Conservation (phyloP, 2,329 filamentous ascomycete genomes). For the Fusarium coffeatum region DNA sequence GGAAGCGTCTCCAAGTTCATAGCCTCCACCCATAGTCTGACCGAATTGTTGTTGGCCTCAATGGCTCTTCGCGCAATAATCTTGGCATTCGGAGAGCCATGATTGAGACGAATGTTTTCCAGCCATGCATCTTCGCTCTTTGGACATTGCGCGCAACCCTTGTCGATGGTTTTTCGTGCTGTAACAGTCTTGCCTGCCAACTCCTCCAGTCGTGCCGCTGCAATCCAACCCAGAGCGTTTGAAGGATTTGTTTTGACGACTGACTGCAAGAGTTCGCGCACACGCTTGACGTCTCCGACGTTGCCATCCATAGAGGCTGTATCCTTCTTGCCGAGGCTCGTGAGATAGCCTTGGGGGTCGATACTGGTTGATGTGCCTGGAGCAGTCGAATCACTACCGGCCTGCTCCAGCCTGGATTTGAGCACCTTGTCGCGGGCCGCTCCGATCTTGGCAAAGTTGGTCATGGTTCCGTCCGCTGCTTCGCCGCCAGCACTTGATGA, state of each 20-base stretch:
- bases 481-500: constrained; percentile 51
- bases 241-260: constrained; percentile 97
- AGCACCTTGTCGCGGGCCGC: constrained; percentile 96
- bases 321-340: constrained; percentile 85
- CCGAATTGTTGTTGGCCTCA: constrained; percentile 88
- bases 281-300: constrained; percentile 94
- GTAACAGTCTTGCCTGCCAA: constrained; percentile 91
- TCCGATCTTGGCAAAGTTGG: constrained; percentile 97
- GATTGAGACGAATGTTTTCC: constrained; percentile 91
- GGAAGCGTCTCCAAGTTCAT: constrained; percentile 89
- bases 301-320: constrained; percentile 82
- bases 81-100: constrained; percentile 89
- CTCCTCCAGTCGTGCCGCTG: constrained; percentile 91
- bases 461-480: constrained; percentile 87
- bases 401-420: constrained; percentile 92
- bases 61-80: constrained; percentile 95
- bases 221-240: constrained; percentile 95
- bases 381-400: constrained; percentile 73
- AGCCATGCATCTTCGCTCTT: constrained; percentile 97
- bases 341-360: constrained; percentile 95
- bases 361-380: constrained; percentile 89
- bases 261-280: constrained; percentile 90
- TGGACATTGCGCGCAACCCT: constrained; percentile 90
- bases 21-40: constrained; percentile 92
- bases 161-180: constrained; percentile 86